These are phyloP conservation scores for Calonectria hawksworthii DNA, from an alignment of 2,329 filamentous ascomycete genomes.

Conservation along the genomic window DNA sequence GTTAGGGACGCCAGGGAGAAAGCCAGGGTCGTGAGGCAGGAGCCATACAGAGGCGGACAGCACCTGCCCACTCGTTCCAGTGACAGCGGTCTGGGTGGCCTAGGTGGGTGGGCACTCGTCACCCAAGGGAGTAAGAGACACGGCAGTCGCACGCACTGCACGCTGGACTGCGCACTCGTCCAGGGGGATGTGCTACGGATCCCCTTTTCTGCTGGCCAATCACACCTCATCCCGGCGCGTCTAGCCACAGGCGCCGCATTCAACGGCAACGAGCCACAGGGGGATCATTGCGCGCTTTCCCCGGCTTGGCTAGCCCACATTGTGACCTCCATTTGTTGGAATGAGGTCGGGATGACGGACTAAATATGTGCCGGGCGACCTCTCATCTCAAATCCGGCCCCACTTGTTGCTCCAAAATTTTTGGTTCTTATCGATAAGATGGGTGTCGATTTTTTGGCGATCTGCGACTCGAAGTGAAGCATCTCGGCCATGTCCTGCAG, in stretches of 20 bases:
- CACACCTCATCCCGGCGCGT: background rate
- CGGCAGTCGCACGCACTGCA: slow-evolving; percentile 8
- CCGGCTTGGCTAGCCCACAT: slow-evolving; percentile 29
- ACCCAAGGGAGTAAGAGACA: slow-evolving; percentile 31
- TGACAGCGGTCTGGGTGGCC: slow-evolving; percentile 3
- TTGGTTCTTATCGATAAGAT: slow-evolving; percentile 53
- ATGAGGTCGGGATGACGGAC: slow-evolving; percentile 43
- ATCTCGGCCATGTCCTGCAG: slow-evolving; percentile 56
- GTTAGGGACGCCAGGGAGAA: slow-evolving; percentile 38
- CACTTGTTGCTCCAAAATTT: slow-evolving; percentile 38
- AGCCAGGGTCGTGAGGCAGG: slow-evolving; percentile 3
- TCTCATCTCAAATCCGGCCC: slow-evolving; percentile 15
- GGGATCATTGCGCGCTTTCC: slow-evolving; percentile 32
- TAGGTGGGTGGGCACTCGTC: background rate
- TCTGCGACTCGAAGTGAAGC: slow-evolving; percentile 41
- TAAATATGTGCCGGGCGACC: slow-evolving; percentile 51
- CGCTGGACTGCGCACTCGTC: slow-evolving; percentile 9
- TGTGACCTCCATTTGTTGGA: slow-evolving; percentile 15
- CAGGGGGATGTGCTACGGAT: slow-evolving; percentile 38
- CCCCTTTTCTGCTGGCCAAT: slow-evolving; percentile 39
- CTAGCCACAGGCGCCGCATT: slow-evolving; percentile 33
- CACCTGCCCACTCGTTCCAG: slow-evolving; percentile 23
- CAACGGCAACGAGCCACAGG: slow-evolving; percentile 32
- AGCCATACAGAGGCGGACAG: slow-evolving; percentile 26
- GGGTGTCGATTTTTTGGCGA: slow-evolving; percentile 50